Conservation (phyloP, 177 flowering plant genomes). For the Vitis hybrid region DNA sequence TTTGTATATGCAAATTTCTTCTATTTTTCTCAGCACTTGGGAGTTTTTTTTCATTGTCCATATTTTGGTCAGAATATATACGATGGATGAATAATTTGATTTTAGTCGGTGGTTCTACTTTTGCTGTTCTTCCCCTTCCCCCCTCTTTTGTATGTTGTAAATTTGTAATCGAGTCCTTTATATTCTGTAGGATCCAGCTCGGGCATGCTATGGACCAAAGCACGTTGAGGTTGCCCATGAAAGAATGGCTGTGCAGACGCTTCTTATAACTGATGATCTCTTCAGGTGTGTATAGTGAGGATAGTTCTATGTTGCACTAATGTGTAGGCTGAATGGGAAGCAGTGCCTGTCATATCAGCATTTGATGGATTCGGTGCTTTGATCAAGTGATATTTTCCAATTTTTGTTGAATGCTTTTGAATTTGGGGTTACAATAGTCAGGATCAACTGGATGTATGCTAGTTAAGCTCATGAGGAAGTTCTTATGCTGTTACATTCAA, state of each 20-base stretch:
- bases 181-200: slow-evolving; percentile 60
- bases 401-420: background rate
- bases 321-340: background rate
- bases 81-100: background rate
- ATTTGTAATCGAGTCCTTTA: background rate
- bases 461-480: too few relatives aligned
- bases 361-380: background rate
- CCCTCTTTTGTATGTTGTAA: background rate
- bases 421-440: too few relatives aligned
- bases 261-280: slow-evolving; percentile 91
- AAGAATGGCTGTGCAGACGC: slow-evolving; percentile 84
- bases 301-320: background rate
- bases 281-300: slow-evolving; percentile 57
- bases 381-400: background rate
- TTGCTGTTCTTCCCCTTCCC: background rate
- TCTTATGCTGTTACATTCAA: too few relatives aligned
- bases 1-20: too few relatives aligned
- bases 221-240: slow-evolving; percentile 98
- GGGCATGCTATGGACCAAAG: slow-evolving; percentile 96
- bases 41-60: too few relatives aligned
- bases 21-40: too few relatives aligned
- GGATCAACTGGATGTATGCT: background rate
- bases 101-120: background rate
- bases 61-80: too few relatives aligned
- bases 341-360: too few relatives aligned